phyloP scores from a whole-genome alignment of 2,329 filamentous ascomycete species.

The Truncatella angustata region DNA sequence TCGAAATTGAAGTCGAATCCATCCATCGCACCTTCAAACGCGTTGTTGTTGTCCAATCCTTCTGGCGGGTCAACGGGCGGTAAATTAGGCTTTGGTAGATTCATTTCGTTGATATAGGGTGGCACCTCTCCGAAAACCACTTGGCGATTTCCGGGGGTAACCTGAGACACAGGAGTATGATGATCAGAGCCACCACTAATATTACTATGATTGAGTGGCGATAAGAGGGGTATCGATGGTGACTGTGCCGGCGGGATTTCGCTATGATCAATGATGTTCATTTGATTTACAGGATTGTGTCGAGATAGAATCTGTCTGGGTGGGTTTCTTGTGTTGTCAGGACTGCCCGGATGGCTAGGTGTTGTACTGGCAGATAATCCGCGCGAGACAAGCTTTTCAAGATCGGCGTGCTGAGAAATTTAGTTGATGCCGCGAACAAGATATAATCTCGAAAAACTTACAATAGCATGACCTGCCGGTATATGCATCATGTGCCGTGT shows the following conservation, averaged over 20 bases:
- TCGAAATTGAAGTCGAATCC: slow-evolving; percentile 45
- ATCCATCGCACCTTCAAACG: slow-evolving; percentile 48
- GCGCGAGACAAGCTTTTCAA: slow-evolving; percentile 50
- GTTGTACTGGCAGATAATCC: slow-evolving; percentile 35
- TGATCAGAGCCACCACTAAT: background rate
- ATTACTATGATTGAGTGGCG: slow-evolving; percentile 16
- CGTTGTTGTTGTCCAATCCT: slow-evolving; percentile 46
- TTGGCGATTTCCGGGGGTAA: slow-evolving; percentile 20
- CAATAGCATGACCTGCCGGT: slow-evolving; percentile 47
- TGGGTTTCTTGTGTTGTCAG: slow-evolving; percentile 19
- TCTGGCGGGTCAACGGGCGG: slow-evolving; percentile 31
- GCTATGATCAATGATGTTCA: slow-evolving; percentile 28
- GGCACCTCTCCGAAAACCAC: slow-evolving; percentile 21
- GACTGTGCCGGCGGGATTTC: slow-evolving; percentile 26
- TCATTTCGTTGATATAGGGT: slow-evolving; percentile 20
- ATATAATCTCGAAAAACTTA: slow-evolving; percentile 25
- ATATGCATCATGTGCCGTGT: slow-evolving; percentile 51
- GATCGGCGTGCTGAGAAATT: slow-evolving; percentile 36
- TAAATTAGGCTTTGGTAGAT: slow-evolving; percentile 26
- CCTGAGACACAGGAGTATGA: slow-evolving; percentile 14
- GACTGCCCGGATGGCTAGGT: slow-evolving; percentile 29
- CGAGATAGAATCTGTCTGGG: slow-evolving; percentile 24
- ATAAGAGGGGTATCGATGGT: slow-evolving; percentile 23
- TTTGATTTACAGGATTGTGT: slow-evolving; percentile 26
- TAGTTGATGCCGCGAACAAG: slow-evolving; percentile 15